These are phyloP conservation scores for Fusarium verrucosum DNA, from an alignment of 2,329 filamentous ascomycete genomes.

Conservation along the genomic window DNA sequence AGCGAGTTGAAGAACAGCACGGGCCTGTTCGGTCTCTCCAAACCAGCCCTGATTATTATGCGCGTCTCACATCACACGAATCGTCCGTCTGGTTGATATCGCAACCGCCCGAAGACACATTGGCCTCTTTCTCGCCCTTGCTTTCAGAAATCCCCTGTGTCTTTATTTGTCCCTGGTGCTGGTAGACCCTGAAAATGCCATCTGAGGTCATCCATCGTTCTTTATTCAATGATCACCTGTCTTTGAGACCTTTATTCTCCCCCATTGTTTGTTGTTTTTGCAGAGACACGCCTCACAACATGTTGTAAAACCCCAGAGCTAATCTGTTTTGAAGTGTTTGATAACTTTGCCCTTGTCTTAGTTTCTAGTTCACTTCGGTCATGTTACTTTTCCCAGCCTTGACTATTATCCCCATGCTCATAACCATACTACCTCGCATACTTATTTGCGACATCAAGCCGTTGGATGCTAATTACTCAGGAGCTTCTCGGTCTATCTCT, in stretches of 20 bases:
- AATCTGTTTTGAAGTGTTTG: not conserved
- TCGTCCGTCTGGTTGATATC: constrained; percentile 1
- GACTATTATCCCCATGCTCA: constrained; percentile 15
- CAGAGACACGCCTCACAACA: not conserved
- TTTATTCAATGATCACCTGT: not conserved
- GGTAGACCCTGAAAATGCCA: constrained; percentile 5
- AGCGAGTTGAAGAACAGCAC: constrained; percentile 6
- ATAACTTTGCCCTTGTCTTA: constrained; percentile 24
- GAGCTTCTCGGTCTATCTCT: not conserved
- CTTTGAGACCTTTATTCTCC: constrained; percentile 3
- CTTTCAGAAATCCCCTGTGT: constrained; percentile 7
- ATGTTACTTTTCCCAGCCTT: constrained; percentile 8
- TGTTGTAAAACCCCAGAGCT: constrained; percentile 23
- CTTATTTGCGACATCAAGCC: constrained; percentile 1
- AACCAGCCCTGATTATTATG: not conserved
- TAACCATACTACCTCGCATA: constrained; percentile 9
- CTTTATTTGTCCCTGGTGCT: constrained; percentile 6
- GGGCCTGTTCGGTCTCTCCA: not conserved
- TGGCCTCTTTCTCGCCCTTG: constrained; percentile 22
- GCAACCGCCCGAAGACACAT: constrained; percentile 15
- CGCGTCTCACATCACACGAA: not conserved
- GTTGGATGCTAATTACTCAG: not conserved
- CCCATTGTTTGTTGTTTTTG: constrained; percentile 10
- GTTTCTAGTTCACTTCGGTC: constrained; percentile 21
- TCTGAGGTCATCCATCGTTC: constrained; percentile 11